Evolutionary conservation across 129 eudicot species (phyloP), one percentile per base, ranked within the genome.

Genomic region (Helianthus tuberosus): DNA sequence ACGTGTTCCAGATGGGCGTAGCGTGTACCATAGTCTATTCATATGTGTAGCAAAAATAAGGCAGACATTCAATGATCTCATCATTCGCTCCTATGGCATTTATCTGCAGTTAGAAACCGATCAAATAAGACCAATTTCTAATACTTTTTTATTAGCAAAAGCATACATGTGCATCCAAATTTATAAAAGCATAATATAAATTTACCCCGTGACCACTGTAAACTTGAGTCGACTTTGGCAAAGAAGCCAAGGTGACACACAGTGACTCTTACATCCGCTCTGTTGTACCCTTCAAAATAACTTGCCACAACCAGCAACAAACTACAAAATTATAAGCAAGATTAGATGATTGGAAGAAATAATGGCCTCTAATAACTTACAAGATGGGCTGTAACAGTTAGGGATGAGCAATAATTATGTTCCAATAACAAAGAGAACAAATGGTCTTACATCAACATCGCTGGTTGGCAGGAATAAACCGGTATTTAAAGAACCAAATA

Each of bases 1-100:
- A 35, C 88, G 80, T 10, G 99, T 95, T 62, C 97, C 99, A 76
- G 96, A 91, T 44, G 99, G 99, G 81, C 91, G 99, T 69, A 95
- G 68, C 14, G 76, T 95, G 77, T 80, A 89, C 96, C 97, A 95
- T 66, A 97, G 94, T 62, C 97, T 84, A 66, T 87, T 89, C 90
- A 95, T 25, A 25, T 25, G 29, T 25, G 29, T 25, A 25, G 29
- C 29, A 25, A 25, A 25, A 25, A 25, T 25, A 25, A 25, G 29
- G 29, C 29, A 25, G 29, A 25, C 29, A 25, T 25, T 25, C 29
- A 25, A 25, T 0, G 29, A 25, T 25, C 29, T 25, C 29, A 25
- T 25, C 29, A 0, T 25, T 25, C 2, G 29, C 29, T 25, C 29
- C 29, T 25, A 25, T 25, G 29, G 29, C 29, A 25, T 25, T 25